A percentile compares a stretch with the other conserved stretches of the same genome.
phyloP scores from a whole-genome alignment of 371 early-diverging fungal species.

The Actinomucor elegans region DNA sequence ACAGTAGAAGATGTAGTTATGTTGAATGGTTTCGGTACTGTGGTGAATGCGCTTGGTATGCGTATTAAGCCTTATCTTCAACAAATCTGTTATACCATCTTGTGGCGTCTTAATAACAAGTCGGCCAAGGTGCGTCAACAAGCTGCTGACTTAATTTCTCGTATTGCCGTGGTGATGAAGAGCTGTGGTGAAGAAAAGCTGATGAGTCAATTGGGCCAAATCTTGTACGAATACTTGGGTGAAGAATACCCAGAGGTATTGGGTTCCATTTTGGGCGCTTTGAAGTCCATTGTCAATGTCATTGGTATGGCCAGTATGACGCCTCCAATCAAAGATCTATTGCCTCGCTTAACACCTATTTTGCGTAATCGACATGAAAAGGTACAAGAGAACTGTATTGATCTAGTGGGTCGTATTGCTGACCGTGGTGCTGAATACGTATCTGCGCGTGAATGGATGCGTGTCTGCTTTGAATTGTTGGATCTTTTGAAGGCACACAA shows the following conservation, averaged over 20 bases:
- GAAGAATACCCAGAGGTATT: constrained; percentile 98
- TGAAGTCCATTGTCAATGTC: constrained; percentile 93
- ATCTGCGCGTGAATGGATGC: constrained; percentile 99
- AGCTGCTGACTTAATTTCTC: constrained; percentile 94
- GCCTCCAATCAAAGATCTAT: constrained; percentile 95
- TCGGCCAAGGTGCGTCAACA: constrained; percentile 95
- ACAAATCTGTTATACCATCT: constrained; percentile 90
- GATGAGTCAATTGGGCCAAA: constrained; percentile 88
- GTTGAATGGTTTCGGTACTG: constrained; percentile 94
- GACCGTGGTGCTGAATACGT: constrained; percentile 98
- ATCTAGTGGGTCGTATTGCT: constrained; percentile 96
- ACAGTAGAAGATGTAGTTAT: constrained; percentile 86
- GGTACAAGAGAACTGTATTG: constrained; percentile 93
- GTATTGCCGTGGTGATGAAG: constrained; percentile 92
- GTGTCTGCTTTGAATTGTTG: constrained; percentile 96
- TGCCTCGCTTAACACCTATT: constrained; percentile 96
- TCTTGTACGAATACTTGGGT: constrained; percentile 95
- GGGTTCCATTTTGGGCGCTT: constrained; percentile 89
- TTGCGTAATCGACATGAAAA: constrained; percentile 97
- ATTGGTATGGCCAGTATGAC: constrained; percentile 98
- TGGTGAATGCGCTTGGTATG: constrained; percentile 87
- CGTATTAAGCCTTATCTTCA: constrained; percentile 91
- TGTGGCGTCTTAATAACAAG: constrained; percentile 97
- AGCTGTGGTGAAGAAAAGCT: constrained; percentile 93
- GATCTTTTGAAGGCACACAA: constrained; percentile 96